These are phyloP conservation scores for Vitis hybrid DNA, from an alignment of 177 flowering plant species.

Conservation along the genomic window DNA sequence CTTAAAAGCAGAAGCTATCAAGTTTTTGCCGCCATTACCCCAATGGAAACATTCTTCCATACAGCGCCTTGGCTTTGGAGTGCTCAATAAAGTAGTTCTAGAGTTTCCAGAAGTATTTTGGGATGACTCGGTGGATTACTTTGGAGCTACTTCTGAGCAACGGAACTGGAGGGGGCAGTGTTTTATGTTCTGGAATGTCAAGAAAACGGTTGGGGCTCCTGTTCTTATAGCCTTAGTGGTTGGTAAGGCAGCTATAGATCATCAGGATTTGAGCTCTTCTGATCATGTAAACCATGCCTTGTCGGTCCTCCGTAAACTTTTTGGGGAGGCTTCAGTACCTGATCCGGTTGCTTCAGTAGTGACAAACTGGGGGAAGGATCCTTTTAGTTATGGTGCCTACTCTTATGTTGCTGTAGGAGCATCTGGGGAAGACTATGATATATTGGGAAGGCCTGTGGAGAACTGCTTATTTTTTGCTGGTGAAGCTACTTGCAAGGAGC, in stretches of 20 bases:
- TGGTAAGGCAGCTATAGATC: constrained; percentile 92
- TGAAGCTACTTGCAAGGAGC: constrained; percentile 99
- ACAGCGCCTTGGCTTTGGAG: constrained; percentile 93
- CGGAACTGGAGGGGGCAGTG: constrained; percentile 78
- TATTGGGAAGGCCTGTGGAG: constrained; percentile 86
- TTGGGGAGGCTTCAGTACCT: constrained; percentile 81
- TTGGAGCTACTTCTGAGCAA: constrained; percentile 98
- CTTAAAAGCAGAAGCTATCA: constrained; percentile 80
- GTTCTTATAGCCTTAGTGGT: constrained; percentile 94
- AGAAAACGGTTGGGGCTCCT: constrained; percentile 95
- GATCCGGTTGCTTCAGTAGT: constrained; percentile 95
- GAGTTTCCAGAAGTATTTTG: constrained; percentile 92
- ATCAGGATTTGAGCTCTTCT: constrained; percentile 56
- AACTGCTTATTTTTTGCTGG: constrained; percentile 98
- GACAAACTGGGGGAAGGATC: constrained; percentile 98
- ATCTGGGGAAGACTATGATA: constrained; percentile 98
- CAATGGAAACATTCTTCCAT: constrained; percentile 84
- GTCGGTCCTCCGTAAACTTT: constrained; percentile 79
- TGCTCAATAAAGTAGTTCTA: constrained; percentile 88
- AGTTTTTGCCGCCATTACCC: constrained; percentile 85
- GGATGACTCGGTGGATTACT: constrained; percentile 97
- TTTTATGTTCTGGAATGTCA: constrained; percentile 99
- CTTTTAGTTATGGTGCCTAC: constrained; percentile 94
- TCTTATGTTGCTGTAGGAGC: constrained; percentile 98
- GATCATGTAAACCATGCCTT: constrained; percentile 89